Evolutionary conservation across 1,139 yeast genomes (phyloP).

Genomic region (Yamadazyma kanchanaburiensis): DNA sequence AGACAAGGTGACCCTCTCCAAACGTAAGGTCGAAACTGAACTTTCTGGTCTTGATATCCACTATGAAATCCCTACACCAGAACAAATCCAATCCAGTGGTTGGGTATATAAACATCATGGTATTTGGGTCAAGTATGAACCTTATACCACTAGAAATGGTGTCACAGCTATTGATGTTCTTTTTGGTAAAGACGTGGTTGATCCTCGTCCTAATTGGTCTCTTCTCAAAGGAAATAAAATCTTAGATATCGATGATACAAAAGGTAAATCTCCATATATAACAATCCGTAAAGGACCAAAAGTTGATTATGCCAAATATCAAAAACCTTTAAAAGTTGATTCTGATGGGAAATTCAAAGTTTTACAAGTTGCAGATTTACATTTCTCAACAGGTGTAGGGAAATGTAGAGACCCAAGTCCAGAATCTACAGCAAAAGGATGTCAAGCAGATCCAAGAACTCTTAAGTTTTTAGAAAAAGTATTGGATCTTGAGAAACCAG

Average conservation of each 20-base stretch:
- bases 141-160: conserved; percentile 26
- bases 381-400: conserved; percentile 68
- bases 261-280: conserved; percentile 21
- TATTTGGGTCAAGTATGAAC: conserved; percentile 30
- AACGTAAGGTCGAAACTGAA: conserved; percentile 14
- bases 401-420: conserved; percentile 71
- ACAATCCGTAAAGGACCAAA: conserved; percentile 51
- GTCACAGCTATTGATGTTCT: conserved; percentile 53
- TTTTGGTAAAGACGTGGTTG: conserved; percentile 70
- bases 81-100: conserved; percentile 27
- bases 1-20: background rate
- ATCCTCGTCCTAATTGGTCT: conserved; percentile 75
- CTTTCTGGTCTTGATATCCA: conserved; percentile 22
- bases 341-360: conserved; percentile 60
- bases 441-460: conserved; percentile 77
- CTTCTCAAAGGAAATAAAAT: conserved; percentile 28
- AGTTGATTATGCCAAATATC: conserved; percentile 41
- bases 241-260: conserved; percentile 16
- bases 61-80: conserved; percentile 28
- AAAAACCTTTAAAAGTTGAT: conserved; percentile 19
- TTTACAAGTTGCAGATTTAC: conserved; percentile 83
- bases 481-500: conserved; percentile 71
- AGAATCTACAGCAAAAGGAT: conserved; percentile 32
- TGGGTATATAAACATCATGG: conserved; percentile 36
- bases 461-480: conserved; percentile 56